Conservation (phyloP, 2,329 filamentous ascomycete genomes). For the Fusarium drepaniforme region DNA sequence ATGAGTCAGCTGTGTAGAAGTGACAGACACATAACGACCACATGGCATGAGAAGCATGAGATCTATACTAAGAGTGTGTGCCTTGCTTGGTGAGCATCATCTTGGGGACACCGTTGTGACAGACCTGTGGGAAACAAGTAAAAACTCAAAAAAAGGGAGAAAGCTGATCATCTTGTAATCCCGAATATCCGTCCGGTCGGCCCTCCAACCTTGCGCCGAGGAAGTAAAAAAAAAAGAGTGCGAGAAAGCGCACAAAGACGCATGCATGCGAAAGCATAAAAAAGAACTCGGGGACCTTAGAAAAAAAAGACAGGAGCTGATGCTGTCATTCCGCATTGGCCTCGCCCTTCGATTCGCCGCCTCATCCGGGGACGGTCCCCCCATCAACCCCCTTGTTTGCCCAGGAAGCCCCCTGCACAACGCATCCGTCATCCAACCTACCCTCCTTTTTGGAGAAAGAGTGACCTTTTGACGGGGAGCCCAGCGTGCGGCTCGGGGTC, state of each 20-base stretch:
- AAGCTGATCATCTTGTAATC: background rate
- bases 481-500: constrained; percentile 29
- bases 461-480: background rate
- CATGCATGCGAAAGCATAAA: background rate
- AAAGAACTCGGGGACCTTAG: background rate
- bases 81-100: constrained; percentile 20
- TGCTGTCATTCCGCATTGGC: constrained; percentile 32
- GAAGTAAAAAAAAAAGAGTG: background rate
- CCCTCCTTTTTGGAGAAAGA: background rate
- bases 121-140: background rate
- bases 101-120: background rate
- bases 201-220: background rate
- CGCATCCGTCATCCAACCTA: constrained; percentile 27
- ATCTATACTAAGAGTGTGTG: constrained; percentile 23
- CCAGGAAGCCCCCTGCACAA: constrained; percentile 25
- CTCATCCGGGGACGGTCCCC: constrained; percentile 4
- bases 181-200: background rate
- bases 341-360: constrained; percentile 13
- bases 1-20: no score
- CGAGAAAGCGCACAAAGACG: background rate
- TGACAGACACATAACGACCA: no score
- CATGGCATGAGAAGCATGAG: no score
- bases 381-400: background rate
- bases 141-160: background rate
- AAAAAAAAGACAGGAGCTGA: constrained; percentile 5